Evolutionary conservation across 129 eudicot genomes (phyloP), one percentile per base, ranked within the genome.

Genomic region (Logfia minima): DNA sequence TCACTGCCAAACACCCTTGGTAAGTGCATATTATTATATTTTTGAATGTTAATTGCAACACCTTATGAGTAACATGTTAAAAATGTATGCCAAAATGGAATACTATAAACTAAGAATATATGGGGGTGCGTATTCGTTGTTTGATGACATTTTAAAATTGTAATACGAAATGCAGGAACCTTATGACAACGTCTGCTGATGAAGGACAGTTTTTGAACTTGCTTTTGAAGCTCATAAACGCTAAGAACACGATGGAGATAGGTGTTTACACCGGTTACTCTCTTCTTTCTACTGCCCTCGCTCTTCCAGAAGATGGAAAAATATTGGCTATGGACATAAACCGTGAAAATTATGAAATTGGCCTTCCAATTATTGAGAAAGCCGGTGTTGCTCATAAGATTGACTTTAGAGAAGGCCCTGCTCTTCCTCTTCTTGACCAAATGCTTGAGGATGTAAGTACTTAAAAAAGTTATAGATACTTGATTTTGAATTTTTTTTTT

Each of bases 151-250:
- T 28, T 22, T 28, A 6, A 37, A 26, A 7, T 78, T 69, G 35
- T 68, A 4, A 34, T 5, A 14, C 35, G 18, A 53, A 53, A 18
- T 35, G 16, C 17, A 86, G 88, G 90, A 86, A 86, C 69, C 65
- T 86, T 0, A 84, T 86, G 88, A 86, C 90, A 0, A 86, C 88
- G 1, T 86, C 90, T 10, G 90, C 90, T 0, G 90, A 86, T 77
- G 90, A 86, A 83, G 87, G 90, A 60, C 90, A 86, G 11, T 86
- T 86, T 68, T 51, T 86, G 63, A 86, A 78, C 71, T 26, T 86
- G 45, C 83, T 86, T 9, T 56, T 86, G 0, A 86, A 86, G 56
- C 82, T 86, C 8, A 86, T 86, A 26, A 86, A 86, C 24, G 87
- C 84, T 66, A 79, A 75, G 79, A 84, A 73, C 77, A 81, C 80